Conservation (phyloP, 1,139 yeast species). For the Taphrina populina region DNA sequence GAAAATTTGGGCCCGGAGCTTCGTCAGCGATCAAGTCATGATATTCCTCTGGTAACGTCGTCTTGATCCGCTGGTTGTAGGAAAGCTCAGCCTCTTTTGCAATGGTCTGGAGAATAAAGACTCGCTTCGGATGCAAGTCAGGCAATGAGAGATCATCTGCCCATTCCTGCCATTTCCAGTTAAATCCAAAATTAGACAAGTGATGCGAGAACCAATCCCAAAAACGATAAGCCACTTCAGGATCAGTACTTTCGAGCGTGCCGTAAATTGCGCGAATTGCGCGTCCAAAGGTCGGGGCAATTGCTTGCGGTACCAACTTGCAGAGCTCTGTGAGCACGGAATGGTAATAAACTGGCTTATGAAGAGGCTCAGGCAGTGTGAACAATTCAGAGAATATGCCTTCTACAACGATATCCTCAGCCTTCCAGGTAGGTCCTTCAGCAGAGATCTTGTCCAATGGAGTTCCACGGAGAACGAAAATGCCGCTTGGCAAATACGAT, state of each 20-base stretch:
- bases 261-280: conserved; percentile 82
- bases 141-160: conserved; percentile 44
- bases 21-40: conserved; percentile 53
- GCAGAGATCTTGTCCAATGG: conserved; percentile 66
- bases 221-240: conserved; percentile 69
- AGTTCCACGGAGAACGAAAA: conserved; percentile 81
- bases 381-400: conserved; percentile 75
- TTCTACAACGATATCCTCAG: conserved; percentile 87
- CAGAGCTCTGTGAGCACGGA: conserved; percentile 88
- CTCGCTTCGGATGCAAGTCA: conserved; percentile 67
- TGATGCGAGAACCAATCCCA: conserved; percentile 94
- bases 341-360: conserved; percentile 75
- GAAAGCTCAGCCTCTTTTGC: conserved; percentile 78
- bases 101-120: conserved; percentile 74
- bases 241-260: conserved; percentile 66
- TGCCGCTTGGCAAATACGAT: conserved; percentile 63
- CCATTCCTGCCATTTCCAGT: conserved; percentile 99
- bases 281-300: conserved; percentile 94
- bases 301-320: conserved; percentile 77
- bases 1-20: conserved; percentile 51
- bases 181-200: conserved; percentile 86
- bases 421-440: conserved; percentile 67
- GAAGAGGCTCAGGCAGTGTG: conserved; percentile 65
- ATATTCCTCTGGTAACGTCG: conserved; percentile 75
- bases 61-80: conserved; percentile 67